Percentiles rank a stretch among this genome's conserved stretches.
phyloP scores from a whole-genome alignment of 2,329 filamentous ascomycete species.

The Westerdykella sp. region DNA sequence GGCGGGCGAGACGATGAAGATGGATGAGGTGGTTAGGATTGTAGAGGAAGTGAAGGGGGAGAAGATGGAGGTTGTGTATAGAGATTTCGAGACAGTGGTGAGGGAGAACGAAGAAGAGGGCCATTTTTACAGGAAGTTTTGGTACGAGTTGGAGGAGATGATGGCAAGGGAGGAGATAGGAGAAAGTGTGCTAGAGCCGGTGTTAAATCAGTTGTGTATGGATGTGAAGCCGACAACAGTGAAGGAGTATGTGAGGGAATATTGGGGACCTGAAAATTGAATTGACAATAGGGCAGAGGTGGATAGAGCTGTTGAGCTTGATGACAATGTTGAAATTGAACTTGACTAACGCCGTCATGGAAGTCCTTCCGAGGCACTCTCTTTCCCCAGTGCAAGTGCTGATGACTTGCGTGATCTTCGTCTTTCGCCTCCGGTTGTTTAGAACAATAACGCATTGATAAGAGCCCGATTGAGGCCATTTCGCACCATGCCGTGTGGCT shows the following conservation, averaged over 20 bases:
- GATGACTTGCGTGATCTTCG: no score
- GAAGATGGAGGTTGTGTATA: slow-evolving; percentile 15
- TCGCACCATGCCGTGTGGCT: no score
- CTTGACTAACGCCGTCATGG: no score
- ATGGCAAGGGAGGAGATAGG: slow-evolving; percentile 7
- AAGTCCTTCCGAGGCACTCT: no score
- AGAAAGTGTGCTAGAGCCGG: slow-evolving; percentile 6
- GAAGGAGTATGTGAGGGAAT: slow-evolving; percentile 10
- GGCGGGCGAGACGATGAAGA: slow-evolving; percentile 23
- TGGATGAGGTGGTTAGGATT: slow-evolving; percentile 20
- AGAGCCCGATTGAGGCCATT: no score
- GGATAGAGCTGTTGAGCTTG: not conserved
- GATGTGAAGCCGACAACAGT: slow-evolving; percentile 7
- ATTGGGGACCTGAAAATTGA: slow-evolving; percentile 3
- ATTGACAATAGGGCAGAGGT: not conserved
- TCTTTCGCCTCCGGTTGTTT: no score
- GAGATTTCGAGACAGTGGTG: slow-evolving; percentile 11
- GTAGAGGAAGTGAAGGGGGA: slow-evolving; percentile 16
- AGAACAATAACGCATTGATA: no score
- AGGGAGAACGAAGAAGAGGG: slow-evolving; percentile 5
- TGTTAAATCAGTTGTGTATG: slow-evolving; percentile 8
- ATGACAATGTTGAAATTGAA: no score
- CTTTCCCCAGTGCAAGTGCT: no score
- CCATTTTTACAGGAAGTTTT: slow-evolving; percentile 6
- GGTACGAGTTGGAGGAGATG: slow-evolving; percentile 8